Percentiles rank a stretch among this genome's conserved stretches.
Conservation (phyloP, 306 rosid species). For the Ormosia emarginata region DNA sequence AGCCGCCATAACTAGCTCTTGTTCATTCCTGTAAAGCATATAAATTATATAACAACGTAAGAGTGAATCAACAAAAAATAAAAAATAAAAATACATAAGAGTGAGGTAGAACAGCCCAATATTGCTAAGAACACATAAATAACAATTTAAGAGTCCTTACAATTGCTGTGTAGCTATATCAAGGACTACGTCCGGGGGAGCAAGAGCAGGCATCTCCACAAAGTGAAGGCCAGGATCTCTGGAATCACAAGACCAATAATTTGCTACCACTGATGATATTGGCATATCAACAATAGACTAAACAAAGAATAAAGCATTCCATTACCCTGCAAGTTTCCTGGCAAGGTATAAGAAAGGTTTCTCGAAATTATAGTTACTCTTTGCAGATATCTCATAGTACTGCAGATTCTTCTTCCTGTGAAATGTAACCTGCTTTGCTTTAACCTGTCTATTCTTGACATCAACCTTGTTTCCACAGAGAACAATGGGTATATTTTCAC, state of each 20-base stretch:
- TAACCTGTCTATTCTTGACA: constrained; percentile 77
- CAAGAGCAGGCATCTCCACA: constrained; percentile 82
- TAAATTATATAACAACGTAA: background rate
- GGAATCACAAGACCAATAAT: background rate
- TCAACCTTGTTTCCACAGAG: constrained; percentile 86
- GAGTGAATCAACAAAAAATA: background rate
- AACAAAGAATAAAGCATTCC: background rate
- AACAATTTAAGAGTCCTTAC: constrained; percentile 18
- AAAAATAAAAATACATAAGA: background rate
- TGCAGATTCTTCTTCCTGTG: constrained; percentile 86
- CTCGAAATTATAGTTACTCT: constrained; percentile 82
- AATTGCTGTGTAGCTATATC: constrained; percentile 56
- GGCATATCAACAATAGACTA: background rate
- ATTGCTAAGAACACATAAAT: background rate
- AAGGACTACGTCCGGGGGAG: constrained; percentile 70
- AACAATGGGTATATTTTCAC: constrained; percentile 80
- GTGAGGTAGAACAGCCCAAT: background rate
- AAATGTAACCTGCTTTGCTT: constrained; percentile 79
- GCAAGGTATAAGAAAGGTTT: constrained; percentile 80
- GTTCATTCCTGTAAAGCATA: constrained; percentile 52
- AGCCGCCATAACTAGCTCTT: constrained; percentile 45
- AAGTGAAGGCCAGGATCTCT: constrained; percentile 68
- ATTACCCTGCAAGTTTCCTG: constrained; percentile 77
- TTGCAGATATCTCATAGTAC: constrained; percentile 81
- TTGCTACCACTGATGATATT: background rate